Evolutionary conservation across 2,329 filamentous ascomycete genomes (phyloP).

Genomic region (Clarireedia sp.): DNA sequence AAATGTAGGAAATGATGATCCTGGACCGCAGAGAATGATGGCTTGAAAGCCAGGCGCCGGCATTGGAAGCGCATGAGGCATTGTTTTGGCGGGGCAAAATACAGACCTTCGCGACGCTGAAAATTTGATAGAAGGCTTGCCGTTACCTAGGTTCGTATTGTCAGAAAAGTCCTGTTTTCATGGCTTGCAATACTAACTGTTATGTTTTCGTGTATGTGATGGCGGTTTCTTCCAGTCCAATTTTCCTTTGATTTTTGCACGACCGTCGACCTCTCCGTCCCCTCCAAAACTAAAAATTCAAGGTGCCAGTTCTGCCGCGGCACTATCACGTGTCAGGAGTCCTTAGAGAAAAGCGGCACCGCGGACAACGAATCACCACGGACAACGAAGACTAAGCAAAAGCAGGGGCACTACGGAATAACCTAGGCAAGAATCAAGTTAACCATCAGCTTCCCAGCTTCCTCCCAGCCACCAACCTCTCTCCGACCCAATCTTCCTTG

Average conservation of each 20-base stretch:
- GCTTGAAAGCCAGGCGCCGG: slow-evolving; percentile 73
- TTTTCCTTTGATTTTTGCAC: too few relatives aligned
- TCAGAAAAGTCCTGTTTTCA: too few relatives aligned
- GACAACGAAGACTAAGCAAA: neutral
- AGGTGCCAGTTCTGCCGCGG: neutral
- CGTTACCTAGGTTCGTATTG: neutral
- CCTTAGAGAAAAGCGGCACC: neutral
- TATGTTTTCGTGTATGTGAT: neutral
- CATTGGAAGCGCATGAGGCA: slow-evolving; percentile 70
- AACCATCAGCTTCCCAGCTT: slow-evolving; percentile 2
- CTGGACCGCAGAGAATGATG: slow-evolving; percentile 74
- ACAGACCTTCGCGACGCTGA: slow-evolving; percentile 2
- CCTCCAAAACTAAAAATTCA: neutral
- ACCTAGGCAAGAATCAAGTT: neutral
- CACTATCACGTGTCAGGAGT: neutral
- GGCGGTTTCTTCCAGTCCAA: too few relatives aligned
- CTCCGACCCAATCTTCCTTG: slow-evolving; percentile 1
- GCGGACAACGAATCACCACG: too few relatives aligned
- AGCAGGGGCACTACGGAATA: too few relatives aligned
- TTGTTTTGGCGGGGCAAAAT: slow-evolving; percentile 29
- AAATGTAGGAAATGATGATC: slow-evolving; percentile 75
- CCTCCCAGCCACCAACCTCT: neutral
- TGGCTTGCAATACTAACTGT: too few relatives aligned
- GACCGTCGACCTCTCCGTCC: too few relatives aligned
- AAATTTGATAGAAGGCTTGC: neutral